Conservation (phyloP, 2,329 filamentous ascomycete species). For the Monilinia fructigena region DNA sequence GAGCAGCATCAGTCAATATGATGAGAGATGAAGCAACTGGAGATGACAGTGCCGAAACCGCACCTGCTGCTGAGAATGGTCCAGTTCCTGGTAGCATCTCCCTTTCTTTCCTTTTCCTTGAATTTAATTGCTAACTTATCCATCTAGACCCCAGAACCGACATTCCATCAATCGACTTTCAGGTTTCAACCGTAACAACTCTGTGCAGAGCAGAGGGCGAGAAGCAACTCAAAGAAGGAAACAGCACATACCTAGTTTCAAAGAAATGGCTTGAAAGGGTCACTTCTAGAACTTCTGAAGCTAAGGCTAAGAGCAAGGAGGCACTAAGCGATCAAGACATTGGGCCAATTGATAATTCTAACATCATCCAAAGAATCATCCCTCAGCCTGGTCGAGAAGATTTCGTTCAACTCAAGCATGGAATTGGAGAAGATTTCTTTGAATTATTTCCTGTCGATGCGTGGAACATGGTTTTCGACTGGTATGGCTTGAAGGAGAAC, state of each 20-base stretch:
- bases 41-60: not conserved
- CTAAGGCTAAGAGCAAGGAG: slow-evolving; percentile 57
- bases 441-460: slow-evolving; percentile 74
- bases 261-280: slow-evolving; percentile 75
- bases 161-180: slow-evolving; percentile 58
- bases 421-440: slow-evolving; percentile 67
- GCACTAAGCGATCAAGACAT: slow-evolving; percentile 53
- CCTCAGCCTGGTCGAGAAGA: slow-evolving; percentile 49
- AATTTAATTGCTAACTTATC: slow-evolving; percentile 8
- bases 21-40: slow-evolving; percentile 25
- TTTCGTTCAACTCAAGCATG: slow-evolving; percentile 73
- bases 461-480: slow-evolving; percentile 76
- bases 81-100: slow-evolving; percentile 12
- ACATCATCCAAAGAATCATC: slow-evolving; percentile 67
- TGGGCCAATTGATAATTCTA: slow-evolving; percentile 83
- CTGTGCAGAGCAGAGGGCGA: slow-evolving; percentile 52
- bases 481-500: slow-evolving; percentile 74
- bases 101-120: not conserved
- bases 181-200: slow-evolving; percentile 70
- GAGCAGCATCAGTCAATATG: slow-evolving; percentile 35
- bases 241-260: slow-evolving; percentile 76
- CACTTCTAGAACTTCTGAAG: slow-evolving; percentile 61
- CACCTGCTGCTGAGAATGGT: slow-evolving; percentile 19
- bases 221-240: slow-evolving; percentile 62
- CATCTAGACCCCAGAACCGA: slow-evolving; percentile 27